Evolutionary conservation across 2,329 filamentous ascomycete species (phyloP), one percentile per base, ranked within the genome.

Genomic region (Cladosporium velox): DNA sequence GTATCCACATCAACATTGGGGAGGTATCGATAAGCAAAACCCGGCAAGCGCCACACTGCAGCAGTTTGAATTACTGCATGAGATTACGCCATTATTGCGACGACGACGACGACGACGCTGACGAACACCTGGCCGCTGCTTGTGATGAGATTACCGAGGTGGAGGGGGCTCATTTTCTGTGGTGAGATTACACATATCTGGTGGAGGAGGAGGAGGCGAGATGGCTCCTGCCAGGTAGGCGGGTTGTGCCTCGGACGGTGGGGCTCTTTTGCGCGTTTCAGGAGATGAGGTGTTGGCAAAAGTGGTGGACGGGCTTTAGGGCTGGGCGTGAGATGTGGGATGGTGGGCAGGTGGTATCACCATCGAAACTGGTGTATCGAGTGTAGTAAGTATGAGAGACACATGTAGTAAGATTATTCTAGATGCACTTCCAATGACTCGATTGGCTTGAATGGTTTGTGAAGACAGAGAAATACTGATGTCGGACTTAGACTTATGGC

Each of bases 211-310:
- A 44, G 38, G 38, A 44, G 38, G 38, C 38, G 38, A 44, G 38
- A n/a, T 44, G 38, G 18, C 4, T 18, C 14, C 35, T 18, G 6
- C 38, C 18, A 44, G 38, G 18, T 12, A 44, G 38, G 5, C 35
- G 35, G 35, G 35, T 41, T 7, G 18, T 35, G 12, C 34, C n/a
- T 24, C 10, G n/a, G n/a, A 3, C 4, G 3, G 41, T 47, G 41
- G 41, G 41, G 41, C 41, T n/a, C 21, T 44, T 21, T 47, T 47
- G 8, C 18, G 51, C 52, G 52, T 55, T 55, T 55, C 52, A 55
- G 52, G 52, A 55, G 52, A 55, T 55, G 52, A 55, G 52, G 28
- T 55, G 52, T 21, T 55, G 52, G 52, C 52, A 55, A 55, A 55
- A 34, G 52, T 55, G 52, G 28, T 34, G 52, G 52, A 34, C 18